Conservation (phyloP, 2,329 filamentous ascomycete species). For the Colletotrichum echinochloae region DNA sequence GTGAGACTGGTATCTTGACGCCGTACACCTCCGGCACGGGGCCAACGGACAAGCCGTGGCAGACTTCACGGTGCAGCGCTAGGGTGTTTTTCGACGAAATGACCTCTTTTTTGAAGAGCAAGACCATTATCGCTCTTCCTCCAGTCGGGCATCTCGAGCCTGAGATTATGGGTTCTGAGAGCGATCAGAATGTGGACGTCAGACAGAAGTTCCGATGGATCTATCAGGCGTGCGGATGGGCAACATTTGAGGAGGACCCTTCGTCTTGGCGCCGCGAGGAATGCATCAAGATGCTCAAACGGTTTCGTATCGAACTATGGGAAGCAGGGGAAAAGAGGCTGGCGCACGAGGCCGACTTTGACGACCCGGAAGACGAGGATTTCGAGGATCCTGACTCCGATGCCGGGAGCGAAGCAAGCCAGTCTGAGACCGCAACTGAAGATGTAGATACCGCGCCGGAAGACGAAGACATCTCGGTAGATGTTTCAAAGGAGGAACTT, state of each 20-base stretch:
- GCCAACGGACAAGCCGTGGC: conserved; percentile 8
- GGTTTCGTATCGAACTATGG: conserved; percentile 6
- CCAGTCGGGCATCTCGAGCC: not conserved
- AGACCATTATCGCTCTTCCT: conserved; percentile 3
- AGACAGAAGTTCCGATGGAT: conserved; percentile 8
- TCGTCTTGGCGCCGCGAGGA: conserved; percentile 4
- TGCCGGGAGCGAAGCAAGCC: conserved; percentile 3
- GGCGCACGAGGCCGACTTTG: conserved; percentile 2
- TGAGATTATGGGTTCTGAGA: conserved; percentile 1
- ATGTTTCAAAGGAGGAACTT: conserved; percentile 8
- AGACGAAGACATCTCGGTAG: conserved; percentile 1
- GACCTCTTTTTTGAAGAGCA: not conserved
- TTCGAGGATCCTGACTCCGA: conserved; percentile 1
- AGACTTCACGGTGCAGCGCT: conserved; percentile 3
- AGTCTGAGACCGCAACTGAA: not conserved
- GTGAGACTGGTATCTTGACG: conserved; percentile 16
- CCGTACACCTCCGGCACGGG: conserved; percentile 5
- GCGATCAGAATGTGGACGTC: conserved; percentile 1
- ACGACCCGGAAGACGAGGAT: conserved; percentile 5
- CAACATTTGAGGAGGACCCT: not conserved
- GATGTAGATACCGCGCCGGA: not conserved
- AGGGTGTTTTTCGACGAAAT: conserved; percentile 2
- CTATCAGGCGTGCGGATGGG: conserved; percentile 5
- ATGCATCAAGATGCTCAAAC: not conserved
- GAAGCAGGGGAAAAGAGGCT: conserved; percentile 1